These are phyloP conservation scores for Phyllostachys edulis DNA, from an alignment of 176 grass and related monocot genomes.

Conservation along the genomic window DNA sequence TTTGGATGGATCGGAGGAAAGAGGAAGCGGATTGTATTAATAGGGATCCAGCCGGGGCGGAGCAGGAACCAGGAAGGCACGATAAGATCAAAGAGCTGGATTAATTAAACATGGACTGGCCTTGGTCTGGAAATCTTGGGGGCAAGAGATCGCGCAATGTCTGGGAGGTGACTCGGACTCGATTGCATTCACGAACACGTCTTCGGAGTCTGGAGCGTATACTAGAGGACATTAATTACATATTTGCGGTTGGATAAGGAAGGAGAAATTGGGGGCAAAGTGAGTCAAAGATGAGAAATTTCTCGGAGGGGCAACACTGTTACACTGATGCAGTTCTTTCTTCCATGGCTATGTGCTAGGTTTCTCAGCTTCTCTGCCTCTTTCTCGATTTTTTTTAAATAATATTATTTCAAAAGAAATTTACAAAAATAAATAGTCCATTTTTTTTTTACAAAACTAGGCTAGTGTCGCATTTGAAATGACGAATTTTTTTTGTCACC, in stretches of 20 bases:
- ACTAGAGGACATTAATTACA: neutral
- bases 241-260: neutral
- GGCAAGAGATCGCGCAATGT: neutral
- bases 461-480: too few species aligned
- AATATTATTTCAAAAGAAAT: too few species aligned
- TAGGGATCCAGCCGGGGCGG: constrained; percentile 27
- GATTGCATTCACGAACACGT: neutral
- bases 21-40: constrained; percentile 36
- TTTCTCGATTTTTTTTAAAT: too few species aligned
- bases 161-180: neutral
- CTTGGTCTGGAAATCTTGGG: constrained; percentile 1
- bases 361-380: too few species aligned
- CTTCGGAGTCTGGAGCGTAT: neutral
- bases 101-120: neutral
- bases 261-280: neutral
- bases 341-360: neutral
- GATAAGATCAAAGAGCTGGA: constrained; percentile 34
- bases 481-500: too few species aligned
- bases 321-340: neutral
- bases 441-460: too few species aligned
- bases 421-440: too few species aligned
- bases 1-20: constrained; percentile 9
- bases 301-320: neutral
- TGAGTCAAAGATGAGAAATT: neutral
- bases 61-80: constrained; percentile 3